Percentiles rank a stretch among this genome's conserved stretches.
These are phyloP conservation scores for Apiospora hydei DNA, from an alignment of 2,329 filamentous ascomycete species.

Conservation along the genomic window DNA sequence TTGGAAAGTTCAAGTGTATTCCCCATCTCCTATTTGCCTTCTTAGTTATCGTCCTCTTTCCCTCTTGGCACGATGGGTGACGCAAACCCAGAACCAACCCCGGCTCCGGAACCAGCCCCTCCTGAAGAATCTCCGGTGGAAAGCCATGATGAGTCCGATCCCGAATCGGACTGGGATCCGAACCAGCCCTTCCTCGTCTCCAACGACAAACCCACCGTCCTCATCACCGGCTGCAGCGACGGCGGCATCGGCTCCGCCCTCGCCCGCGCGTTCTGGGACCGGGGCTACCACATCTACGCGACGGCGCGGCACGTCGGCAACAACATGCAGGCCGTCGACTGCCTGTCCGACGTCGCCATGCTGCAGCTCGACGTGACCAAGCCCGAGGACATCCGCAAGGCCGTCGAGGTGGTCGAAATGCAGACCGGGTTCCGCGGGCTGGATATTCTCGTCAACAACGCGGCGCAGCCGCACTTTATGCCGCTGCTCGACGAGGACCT, in stretches of 20 bases:
- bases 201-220: conserved; percentile 13
- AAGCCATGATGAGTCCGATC: neutral
- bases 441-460: conserved; percentile 25
- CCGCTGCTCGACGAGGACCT: conserved; percentile 21
- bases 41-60: neutral
- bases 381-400: neutral
- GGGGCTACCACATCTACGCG: conserved; percentile 25
- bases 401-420: neutral
- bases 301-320: conserved; percentile 25
- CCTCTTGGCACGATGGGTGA: neutral
- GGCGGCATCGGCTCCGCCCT: conserved; percentile 27
- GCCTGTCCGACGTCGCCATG: neutral
- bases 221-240: conserved; percentile 28
- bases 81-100: neutral
- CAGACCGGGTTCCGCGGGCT: neutral
- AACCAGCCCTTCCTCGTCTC: neutral
- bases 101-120: neutral
- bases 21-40: neutral
- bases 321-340: neutral
- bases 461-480: neutral
- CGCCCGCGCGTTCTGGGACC: conserved; percentile 19
- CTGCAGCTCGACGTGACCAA: conserved; percentile 16
- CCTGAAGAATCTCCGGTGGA: too few species aligned
- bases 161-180: neutral
- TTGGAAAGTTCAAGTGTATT: neutral